Conservation (phyloP, 2,329 filamentous ascomycete species). For the Paecilomyces sp. region DNA sequence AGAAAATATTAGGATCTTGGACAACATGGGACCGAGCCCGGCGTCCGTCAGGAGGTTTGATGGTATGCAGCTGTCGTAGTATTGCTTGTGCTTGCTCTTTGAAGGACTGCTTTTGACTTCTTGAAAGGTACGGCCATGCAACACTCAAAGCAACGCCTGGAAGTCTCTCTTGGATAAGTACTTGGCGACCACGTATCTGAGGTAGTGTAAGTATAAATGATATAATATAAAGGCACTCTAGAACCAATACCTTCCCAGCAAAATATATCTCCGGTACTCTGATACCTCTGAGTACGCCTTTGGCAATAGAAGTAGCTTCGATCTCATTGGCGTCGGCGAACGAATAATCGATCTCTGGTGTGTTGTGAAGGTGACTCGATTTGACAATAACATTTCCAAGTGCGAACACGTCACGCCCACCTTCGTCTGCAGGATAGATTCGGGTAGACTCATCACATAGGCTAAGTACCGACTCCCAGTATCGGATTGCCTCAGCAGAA, state of each 20-base stretch:
- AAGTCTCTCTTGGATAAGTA: background rate
- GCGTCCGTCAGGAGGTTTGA: too few relatives aligned
- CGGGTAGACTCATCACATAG: slow-evolving; percentile 20
- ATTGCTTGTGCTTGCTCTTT: too few relatives aligned
- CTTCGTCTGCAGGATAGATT: slow-evolving; percentile 27
- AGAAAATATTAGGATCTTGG: background rate
- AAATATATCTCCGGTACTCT: background rate
- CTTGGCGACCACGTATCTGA: background rate
- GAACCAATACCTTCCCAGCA: background rate
- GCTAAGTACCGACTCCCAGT: slow-evolving; percentile 46
- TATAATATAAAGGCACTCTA: too few relatives aligned
- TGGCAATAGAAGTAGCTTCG: slow-evolving; percentile 12
- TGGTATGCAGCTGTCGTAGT: too few relatives aligned
- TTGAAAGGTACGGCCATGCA: too few relatives aligned
- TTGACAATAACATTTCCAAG: slow-evolving; percentile 36
- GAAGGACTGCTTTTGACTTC: too few relatives aligned
- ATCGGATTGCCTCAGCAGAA: slow-evolving; percentile 50
- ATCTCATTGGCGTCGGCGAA: slow-evolving; percentile 37
- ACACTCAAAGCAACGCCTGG: background rate
- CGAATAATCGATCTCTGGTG: slow-evolving; percentile 26
- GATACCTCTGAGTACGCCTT: background rate
- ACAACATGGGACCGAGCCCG: background rate
- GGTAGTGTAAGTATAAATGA: background rate
- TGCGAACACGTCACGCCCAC: slow-evolving; percentile 37
- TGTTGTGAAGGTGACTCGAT: slow-evolving; percentile 27